phyloP scores from a whole-genome alignment of 192 early-diverging fungal species.

The Umbelopsis sp. region DNA sequence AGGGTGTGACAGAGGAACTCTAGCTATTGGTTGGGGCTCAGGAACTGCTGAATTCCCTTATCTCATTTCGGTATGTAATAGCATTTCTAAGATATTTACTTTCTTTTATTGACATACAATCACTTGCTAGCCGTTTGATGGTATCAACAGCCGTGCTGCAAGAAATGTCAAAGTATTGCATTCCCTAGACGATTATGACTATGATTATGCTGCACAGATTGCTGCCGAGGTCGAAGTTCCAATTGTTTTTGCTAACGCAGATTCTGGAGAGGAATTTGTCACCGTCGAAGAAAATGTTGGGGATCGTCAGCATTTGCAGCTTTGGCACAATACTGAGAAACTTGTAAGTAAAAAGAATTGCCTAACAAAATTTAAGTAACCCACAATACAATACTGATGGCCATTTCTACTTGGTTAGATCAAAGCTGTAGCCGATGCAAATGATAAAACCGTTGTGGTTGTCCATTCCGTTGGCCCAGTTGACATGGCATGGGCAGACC shows the following conservation, averaged over 20 bases:
- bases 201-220: conserved; percentile 18
- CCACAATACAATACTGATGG: background rate
- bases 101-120: background rate
- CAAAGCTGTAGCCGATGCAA: conserved; percentile 49
- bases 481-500: conserved; percentile 57
- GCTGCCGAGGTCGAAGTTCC: conserved; percentile 47
- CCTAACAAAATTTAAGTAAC: background rate
- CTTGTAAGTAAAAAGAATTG: conserved; percentile 38
- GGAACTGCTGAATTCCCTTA: conserved; percentile 35
- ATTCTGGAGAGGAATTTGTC: conserved; percentile 42
- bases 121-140: conserved; percentile 27
- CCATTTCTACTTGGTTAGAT: conserved; percentile 26
- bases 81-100: background rate
- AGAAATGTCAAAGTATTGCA: conserved; percentile 14
- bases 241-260: conserved; percentile 44
- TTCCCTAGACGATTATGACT: conserved; percentile 20
- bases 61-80: conserved; percentile 33
- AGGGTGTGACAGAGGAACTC: conserved; percentile 29
- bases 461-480: conserved; percentile 62
- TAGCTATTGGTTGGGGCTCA: conserved; percentile 35
- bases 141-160: conserved; percentile 28
- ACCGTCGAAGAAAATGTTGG: conserved; percentile 57
- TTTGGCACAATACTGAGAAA: conserved; percentile 63
- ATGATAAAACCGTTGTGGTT: conserved; percentile 61
- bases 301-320: conserved; percentile 55